These are phyloP conservation scores for Paramecium bursaria DNA, from an alignment of 73 alveolate genomes.

Conservation along the genomic window DNA sequence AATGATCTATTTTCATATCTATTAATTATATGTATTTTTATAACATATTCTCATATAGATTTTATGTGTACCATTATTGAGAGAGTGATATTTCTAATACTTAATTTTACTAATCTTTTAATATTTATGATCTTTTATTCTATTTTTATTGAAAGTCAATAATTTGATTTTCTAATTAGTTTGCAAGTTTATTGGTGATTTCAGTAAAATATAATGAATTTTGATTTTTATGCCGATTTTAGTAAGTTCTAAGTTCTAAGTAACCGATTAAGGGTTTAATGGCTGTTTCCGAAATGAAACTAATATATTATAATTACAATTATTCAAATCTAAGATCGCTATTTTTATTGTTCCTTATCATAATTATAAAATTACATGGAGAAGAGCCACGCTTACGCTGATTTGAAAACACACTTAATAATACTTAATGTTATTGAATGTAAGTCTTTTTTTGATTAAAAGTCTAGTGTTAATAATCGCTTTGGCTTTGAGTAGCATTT, in stretches of 20 bases:
- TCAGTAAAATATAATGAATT: conserved; percentile 38
- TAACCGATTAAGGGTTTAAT: conserved; percentile 36
- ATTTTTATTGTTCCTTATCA: conserved; percentile 15
- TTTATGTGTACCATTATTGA: conserved; percentile 44
- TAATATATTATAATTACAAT: conserved; percentile 59
- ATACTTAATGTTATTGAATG: conserved; percentile 22
- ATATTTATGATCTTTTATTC: neutral
- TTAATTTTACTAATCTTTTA: conserved; percentile 19
- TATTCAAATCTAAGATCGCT: conserved; percentile 28
- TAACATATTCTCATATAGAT: conserved; percentile 54
- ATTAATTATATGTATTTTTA: conserved; percentile 15
- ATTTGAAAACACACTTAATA: conserved; percentile 48
- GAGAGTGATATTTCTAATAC: conserved; percentile 27
- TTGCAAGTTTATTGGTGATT: conserved; percentile 39
- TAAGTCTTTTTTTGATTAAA: conserved; percentile 26
- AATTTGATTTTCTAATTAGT: conserved; percentile 27
- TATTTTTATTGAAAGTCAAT: neutral
- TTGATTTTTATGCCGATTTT: neutral
- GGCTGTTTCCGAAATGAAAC: conserved; percentile 52
- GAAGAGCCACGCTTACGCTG: conserved; percentile 59
- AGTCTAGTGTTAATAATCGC: neutral
- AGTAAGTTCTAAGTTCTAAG: conserved; percentile 19
- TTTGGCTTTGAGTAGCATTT: conserved; percentile 45
- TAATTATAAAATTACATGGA: conserved; percentile 41
- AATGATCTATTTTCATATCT: conserved; percentile 42